These are phyloP conservation scores for Penicillium sp. DNA, from an alignment of 2,329 filamentous ascomycete species.

Conservation along the genomic window DNA sequence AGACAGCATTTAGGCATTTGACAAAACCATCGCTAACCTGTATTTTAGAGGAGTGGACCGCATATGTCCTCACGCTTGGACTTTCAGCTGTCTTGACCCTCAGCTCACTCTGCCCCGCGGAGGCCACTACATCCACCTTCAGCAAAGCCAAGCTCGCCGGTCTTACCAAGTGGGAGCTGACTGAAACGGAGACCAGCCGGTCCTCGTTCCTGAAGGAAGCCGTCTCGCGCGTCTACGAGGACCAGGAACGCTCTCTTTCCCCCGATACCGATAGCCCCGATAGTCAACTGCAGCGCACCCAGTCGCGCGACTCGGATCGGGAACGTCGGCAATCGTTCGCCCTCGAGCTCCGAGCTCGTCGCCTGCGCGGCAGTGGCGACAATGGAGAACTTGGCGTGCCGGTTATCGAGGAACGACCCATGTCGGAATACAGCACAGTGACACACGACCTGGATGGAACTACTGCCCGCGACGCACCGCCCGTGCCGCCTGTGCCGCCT, in stretches of 20 bases:
- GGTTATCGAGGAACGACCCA: slow-evolving; percentile 39
- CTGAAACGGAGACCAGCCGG: slow-evolving; percentile 48
- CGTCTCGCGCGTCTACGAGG: slow-evolving; percentile 59
- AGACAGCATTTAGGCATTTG: slow-evolving; percentile 9
- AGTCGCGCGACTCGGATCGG: slow-evolving; percentile 17
- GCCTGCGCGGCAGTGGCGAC: slow-evolving; percentile 11
- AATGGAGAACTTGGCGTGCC: slow-evolving; percentile 13
- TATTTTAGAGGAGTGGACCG: slow-evolving; percentile 58
- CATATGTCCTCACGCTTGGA: slow-evolving; percentile 59
- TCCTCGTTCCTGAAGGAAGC: slow-evolving; percentile 60
- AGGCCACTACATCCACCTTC: slow-evolving; percentile 48
- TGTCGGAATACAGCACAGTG: slow-evolving; percentile 40
- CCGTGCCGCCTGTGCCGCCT: slow-evolving; percentile 7
- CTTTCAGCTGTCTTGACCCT: slow-evolving; percentile 56
- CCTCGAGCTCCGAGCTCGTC: slow-evolving; percentile 32
- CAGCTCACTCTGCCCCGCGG: slow-evolving; percentile 41
- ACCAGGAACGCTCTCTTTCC: slow-evolving; percentile 23
- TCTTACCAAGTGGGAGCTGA: slow-evolving; percentile 57
- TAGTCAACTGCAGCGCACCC: slow-evolving; percentile 10
- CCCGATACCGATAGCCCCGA: slow-evolving; percentile 14
- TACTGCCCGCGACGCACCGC: slow-evolving; percentile 3
- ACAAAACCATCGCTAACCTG: slow-evolving; percentile 12
- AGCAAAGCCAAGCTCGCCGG: slow-evolving; percentile 52
- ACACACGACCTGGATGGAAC: slow-evolving; percentile 35
- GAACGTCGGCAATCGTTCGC: slow-evolving; percentile 36